A percentile compares a stretch with the other conserved stretches of the same genome.
Evolutionary conservation across 345 rosid genomes (phyloP).

Genomic region (Lepidium sativum): DNA sequence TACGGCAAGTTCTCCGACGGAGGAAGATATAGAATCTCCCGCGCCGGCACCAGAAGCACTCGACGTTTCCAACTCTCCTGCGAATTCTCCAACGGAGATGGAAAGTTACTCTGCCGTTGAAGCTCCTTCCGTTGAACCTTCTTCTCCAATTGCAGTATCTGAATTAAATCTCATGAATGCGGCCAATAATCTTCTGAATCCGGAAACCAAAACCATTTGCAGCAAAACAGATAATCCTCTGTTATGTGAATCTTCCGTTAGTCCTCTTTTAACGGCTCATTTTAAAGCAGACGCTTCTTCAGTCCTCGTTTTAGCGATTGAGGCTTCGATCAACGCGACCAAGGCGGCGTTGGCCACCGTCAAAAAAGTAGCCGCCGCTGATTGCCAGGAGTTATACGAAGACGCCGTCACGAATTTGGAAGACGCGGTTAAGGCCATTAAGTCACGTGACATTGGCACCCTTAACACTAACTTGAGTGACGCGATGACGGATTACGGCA

Average conservation of each 20-base stretch:
- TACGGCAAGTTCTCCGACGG: not conserved
- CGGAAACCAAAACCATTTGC: constrained; percentile 30
- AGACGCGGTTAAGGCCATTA: constrained; percentile 34
- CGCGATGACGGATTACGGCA: constrained; percentile 31
- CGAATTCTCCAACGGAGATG: not conserved
- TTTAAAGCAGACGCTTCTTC: constrained; percentile 17
- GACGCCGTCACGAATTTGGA: constrained; percentile 37
- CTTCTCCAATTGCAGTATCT: not conserved
- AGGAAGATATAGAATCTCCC: not conserved
- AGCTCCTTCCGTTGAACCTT: not conserved
- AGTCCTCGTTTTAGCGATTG: constrained; percentile 31
- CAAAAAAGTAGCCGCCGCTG: not conserved
- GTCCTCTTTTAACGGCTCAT: constrained; percentile 16
- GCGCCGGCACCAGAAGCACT: not conserved
- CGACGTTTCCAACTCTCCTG: not conserved
- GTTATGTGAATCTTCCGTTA: constrained; percentile 31
- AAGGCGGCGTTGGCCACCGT: not conserved
- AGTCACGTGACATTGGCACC: constrained; percentile 29
- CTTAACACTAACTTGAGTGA: constrained; percentile 42
- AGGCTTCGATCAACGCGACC: constrained; percentile 22
- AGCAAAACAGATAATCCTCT: constrained; percentile 26
- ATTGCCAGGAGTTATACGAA: constrained; percentile 33
- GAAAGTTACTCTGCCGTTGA: not conserved
- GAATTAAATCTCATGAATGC: not conserved
- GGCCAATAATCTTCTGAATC: not conserved